Evolutionary conservation across 78 protist genomes (phyloP), one percentile per base, ranked within the genome.

Genomic region (Dictyostelium purpureum): DNA sequence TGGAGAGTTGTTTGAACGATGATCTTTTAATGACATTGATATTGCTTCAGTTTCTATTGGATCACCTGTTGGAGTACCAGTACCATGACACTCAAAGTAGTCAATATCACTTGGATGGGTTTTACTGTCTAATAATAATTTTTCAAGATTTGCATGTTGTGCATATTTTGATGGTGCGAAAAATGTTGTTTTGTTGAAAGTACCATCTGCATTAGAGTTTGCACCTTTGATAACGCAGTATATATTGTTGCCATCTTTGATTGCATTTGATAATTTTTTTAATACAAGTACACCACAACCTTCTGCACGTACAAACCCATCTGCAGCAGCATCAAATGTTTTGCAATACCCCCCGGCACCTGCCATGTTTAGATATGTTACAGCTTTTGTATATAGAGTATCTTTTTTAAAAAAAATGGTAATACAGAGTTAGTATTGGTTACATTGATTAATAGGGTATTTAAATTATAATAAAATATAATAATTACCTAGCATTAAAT

Each of bases 41-140:
- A 94, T 6, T 16, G 82, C 79, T 24, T 28, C 24, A 4, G 75
- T 35, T 78, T 94, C 96, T 7, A 78, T 81, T 35, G 91, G 91
- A 65, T 93, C 96, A 18, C 96, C 96, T 6, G 77, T 65, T 9
- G 12, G 19, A 1, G 96, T 93, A 38, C 96, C 96, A 24, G 96
- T 93, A 12, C 87, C 96, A 51, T 93, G 96, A 9, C 81, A 75
- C 49, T 93, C 96, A n/a, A 93, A 33, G 43, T 77, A 93, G 16
- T 71, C 26, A 49, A 91, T 63, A 19, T 91, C 81, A 26, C 19
- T 28, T 16, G 81, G 73, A 42, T 59, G 19, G 6, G 79, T 6
- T 35, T 57, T 56, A 28, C 59, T 42, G 18, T 70, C 21, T 0
- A 28, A 18, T 43, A 42, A 70, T 42, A 52, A 26, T 1, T 14